These are phyloP conservation scores for Aulographum hederae DNA, from an alignment of 2,329 filamentous ascomycete genomes.

Conservation along the genomic window DNA sequence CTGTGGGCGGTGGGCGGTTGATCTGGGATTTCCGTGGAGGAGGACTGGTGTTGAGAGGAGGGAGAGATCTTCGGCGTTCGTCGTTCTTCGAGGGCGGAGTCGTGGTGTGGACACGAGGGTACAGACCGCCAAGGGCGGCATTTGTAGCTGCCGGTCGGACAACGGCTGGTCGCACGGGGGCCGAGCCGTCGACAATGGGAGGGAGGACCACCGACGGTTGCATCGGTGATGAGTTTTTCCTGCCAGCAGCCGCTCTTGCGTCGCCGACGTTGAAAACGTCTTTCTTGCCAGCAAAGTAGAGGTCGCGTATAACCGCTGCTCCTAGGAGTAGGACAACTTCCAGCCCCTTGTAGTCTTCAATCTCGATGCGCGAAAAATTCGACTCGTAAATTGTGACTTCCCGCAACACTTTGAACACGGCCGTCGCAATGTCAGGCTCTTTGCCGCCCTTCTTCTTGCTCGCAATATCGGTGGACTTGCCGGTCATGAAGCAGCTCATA, in stretches of 20 bases:
- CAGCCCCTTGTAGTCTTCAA: conserved; percentile 85
- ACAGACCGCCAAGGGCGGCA: conserved; percentile 8
- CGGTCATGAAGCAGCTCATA: conserved; percentile 73
- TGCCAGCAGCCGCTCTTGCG: conserved; percentile 5
- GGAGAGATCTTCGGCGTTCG: conserved; percentile 3
- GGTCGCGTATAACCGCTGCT: conserved; percentile 41
- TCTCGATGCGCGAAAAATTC: conserved; percentile 74
- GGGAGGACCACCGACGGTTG: conserved; percentile 12
- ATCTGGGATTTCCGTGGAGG: no score
- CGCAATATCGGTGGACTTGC: conserved; percentile 47
- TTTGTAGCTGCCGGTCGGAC: conserved; percentile 7
- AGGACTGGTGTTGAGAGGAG: conserved; percentile 9
- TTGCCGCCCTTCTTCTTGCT: conserved; percentile 55
- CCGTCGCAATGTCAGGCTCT: conserved; percentile 91
- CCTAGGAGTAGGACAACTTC: conserved; percentile 59
- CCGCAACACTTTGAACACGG: conserved; percentile 58
- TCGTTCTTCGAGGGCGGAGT: conserved; percentile 5
- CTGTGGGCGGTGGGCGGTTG: conserved; percentile 17
- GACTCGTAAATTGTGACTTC: conserved; percentile 86
- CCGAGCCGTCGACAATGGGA: conserved; percentile 15
- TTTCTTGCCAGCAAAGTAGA: conserved; percentile 43
- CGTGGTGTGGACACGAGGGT: conserved; percentile 6
- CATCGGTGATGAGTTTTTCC: conserved; percentile 15
- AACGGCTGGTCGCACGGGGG: conserved; percentile 9
- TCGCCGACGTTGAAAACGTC: conserved; percentile 64